Evolutionary conservation across 805 yeast species (phyloP).

Genomic region (Citeromyces nyonsensis): DNA sequence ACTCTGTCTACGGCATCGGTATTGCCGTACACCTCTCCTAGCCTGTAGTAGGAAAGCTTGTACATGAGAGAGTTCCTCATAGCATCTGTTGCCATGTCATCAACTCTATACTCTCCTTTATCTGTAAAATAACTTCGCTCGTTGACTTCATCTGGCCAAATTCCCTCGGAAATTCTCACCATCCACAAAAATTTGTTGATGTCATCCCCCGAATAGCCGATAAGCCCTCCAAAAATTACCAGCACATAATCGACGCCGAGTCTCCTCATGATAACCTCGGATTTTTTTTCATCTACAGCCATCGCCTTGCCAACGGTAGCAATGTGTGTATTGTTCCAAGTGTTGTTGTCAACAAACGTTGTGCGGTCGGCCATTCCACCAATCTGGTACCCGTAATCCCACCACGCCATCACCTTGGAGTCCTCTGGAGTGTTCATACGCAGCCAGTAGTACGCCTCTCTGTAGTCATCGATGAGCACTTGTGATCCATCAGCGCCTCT

Average conservation of each 20-base stretch:
- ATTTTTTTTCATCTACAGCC: conserved; percentile 77
- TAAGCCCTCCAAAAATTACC: conserved; percentile 83
- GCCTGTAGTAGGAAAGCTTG: conserved; percentile 85
- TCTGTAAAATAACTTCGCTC: conserved; percentile 78
- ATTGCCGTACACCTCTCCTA: conserved; percentile 52
- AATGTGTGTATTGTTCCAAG: conserved; percentile 98
- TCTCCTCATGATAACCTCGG: conserved; percentile 76
- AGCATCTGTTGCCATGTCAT: conserved; percentile 62
- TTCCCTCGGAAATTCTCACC: conserved; percentile 97
- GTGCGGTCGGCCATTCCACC: conserved; percentile 99
- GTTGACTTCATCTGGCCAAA: conserved; percentile 96
- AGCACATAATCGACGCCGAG: conserved; percentile 93
- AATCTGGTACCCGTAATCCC: conserved; percentile 99
- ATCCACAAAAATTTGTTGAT: conserved; percentile 95
- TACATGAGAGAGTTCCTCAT: conserved; percentile 89
- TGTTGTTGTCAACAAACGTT: conserved; percentile 94
- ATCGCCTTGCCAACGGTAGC: conserved; percentile 98
- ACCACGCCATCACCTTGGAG: conserved; percentile 95
- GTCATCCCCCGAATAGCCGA: conserved; percentile 95
- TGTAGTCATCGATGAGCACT: conserved; percentile 82
- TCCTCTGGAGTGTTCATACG: conserved; percentile 96
- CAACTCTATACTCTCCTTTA: conserved; percentile 80
- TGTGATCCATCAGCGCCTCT: conserved; percentile 74
- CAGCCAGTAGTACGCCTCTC: conserved; percentile 98
- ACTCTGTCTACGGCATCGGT: conserved; percentile 70